A percentile compares a stretch with the other conserved stretches of the same genome.
Evolutionary conservation across 768 basidiomycete genomes (phyloP).

Genomic region (Zangia roseola): DNA sequence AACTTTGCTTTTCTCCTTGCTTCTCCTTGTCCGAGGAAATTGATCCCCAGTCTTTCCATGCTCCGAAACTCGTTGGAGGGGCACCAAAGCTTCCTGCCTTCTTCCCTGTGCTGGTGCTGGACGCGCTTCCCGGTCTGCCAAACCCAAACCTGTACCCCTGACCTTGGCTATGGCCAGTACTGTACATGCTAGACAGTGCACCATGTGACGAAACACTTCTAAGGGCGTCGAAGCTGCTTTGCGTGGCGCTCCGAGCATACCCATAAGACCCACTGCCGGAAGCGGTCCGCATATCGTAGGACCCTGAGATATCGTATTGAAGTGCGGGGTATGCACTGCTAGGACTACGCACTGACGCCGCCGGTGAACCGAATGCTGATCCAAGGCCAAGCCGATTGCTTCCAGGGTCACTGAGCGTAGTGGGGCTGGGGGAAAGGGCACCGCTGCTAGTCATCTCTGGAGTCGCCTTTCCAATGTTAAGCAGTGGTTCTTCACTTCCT

Average conservation of each 20-base stretch:
- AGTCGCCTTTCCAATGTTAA: slow-evolving; percentile 15
- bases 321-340: slow-evolving; percentile 6
- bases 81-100: slow-evolving; percentile 16
- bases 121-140: slow-evolving; percentile 15
- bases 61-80: slow-evolving; percentile 28
- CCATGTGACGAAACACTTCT: slow-evolving; percentile 34
- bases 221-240: slow-evolving; percentile 26
- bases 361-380: slow-evolving; percentile 31
- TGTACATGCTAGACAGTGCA: slow-evolving; percentile 22
- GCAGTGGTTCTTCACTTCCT: slow-evolving; percentile 31
- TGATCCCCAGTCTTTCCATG: slow-evolving; percentile 24
- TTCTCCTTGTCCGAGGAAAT: slow-evolving; percentile 18
- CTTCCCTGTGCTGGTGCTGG: slow-evolving; percentile 19
- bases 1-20: slow-evolving; percentile 9
- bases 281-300: slow-evolving; percentile 15
- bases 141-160: slow-evolving; percentile 21
- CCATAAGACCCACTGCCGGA: slow-evolving; percentile 26
- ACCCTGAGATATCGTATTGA: slow-evolving; percentile 19
- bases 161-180: slow-evolving; percentile 15
- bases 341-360: slow-evolving; percentile 20
- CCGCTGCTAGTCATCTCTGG: slow-evolving; percentile 8
- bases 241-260: slow-evolving; percentile 24
- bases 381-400: slow-evolving; percentile 20
- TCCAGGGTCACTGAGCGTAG: slow-evolving; percentile 5
- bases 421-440: slow-evolving; percentile 2